phyloP scores from a whole-genome alignment of 2,329 filamentous ascomycete species.

The Aspergillus quadricinctus region DNA sequence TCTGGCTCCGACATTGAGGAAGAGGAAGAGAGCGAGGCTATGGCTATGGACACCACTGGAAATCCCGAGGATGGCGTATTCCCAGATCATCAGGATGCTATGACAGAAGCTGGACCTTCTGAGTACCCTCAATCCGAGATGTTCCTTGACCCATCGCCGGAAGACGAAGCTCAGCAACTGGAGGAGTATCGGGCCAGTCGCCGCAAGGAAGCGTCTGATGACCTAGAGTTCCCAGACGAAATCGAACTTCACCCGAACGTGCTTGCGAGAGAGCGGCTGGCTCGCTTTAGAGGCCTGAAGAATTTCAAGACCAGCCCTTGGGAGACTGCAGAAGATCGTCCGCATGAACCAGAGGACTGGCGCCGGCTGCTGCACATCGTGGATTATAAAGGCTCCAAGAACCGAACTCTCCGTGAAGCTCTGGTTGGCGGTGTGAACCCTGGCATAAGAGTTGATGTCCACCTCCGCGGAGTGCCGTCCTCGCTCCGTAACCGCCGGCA shows the following conservation, averaged over 20 bases:
- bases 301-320: conserved; percentile 81
- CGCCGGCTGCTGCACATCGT: conserved; percentile 75
- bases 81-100: conserved; percentile 47
- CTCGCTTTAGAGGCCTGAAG: conserved; percentile 86
- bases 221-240: conserved; percentile 94
- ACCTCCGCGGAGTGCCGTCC: conserved; percentile 60
- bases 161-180: conserved; percentile 79
- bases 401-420: conserved; percentile 71
- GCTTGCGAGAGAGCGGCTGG: conserved; percentile 76
- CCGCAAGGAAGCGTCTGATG: conserved; percentile 76
- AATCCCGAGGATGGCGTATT: conserved; percentile 80
- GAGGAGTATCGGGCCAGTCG: conserved; percentile 76
- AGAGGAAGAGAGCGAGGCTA: conserved; percentile 57
- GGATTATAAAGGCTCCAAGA: conserved; percentile 84
- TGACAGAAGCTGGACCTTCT: conserved; percentile 74
- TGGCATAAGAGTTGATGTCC: conserved; percentile 76
- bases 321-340: conserved; percentile 82
- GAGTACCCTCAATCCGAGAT: conserved; percentile 93
- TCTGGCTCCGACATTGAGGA: conserved; percentile 81
- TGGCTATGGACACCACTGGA: conserved; percentile 52
- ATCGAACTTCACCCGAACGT: conserved; percentile 90
- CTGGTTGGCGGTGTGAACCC: conserved; percentile 81
- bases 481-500: conserved; percentile 48
- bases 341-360: conserved; percentile 89
- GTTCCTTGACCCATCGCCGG: conserved; percentile 73